These are phyloP conservation scores for Penicillium waksmanii DNA, from an alignment of 495 filamentous ascomycete species.

Conservation along the genomic window DNA sequence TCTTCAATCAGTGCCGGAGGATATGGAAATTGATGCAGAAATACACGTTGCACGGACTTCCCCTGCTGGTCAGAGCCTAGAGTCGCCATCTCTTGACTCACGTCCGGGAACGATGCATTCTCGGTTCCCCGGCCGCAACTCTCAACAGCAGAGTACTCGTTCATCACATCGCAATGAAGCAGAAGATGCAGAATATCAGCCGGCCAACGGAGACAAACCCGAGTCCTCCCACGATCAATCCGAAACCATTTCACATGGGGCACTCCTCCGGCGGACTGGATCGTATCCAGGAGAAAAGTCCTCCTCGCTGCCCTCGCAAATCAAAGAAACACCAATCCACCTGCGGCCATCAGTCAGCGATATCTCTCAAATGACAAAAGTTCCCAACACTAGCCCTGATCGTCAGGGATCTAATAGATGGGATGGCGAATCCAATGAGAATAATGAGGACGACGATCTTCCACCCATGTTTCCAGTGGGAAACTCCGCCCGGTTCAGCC, in stretches of 20 bases:
- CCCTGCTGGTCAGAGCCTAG: slow-evolving; percentile 32
- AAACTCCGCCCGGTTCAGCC: slow-evolving; percentile 22
- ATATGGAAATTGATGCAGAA: slow-evolving; percentile 22
- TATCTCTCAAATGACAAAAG: slow-evolving; percentile 36
- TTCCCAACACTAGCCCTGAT: slow-evolving; percentile 49
- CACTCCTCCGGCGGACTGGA: slow-evolving; percentile 1
- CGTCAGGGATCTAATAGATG: slow-evolving; percentile 30
- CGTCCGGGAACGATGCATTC: slow-evolving; percentile 8
- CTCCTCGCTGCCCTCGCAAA: slow-evolving; percentile 47
- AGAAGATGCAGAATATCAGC: slow-evolving; percentile 10
- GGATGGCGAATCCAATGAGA: slow-evolving; percentile 32
- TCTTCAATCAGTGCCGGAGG: slow-evolving; percentile 7
- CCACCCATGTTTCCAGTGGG: slow-evolving; percentile 37
- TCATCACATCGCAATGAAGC: background rate
- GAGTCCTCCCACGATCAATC: background rate
- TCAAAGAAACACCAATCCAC: slow-evolving; percentile 47
- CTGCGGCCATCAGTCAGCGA: slow-evolving; percentile 31
- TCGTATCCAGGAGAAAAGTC: slow-evolving; percentile 30
- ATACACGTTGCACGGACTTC: slow-evolving; percentile 28
- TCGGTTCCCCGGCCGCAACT: background rate
- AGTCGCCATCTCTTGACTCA: slow-evolving; percentile 31
- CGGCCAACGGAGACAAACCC: slow-evolving; percentile 13
- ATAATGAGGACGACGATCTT: slow-evolving; percentile 50
- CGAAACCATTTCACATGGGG: background rate
- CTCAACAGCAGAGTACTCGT: slow-evolving; percentile 3